phyloP scores from a whole-genome alignment of 2,329 filamentous ascomycete genomes.

The Apiospora saccharicola region DNA sequence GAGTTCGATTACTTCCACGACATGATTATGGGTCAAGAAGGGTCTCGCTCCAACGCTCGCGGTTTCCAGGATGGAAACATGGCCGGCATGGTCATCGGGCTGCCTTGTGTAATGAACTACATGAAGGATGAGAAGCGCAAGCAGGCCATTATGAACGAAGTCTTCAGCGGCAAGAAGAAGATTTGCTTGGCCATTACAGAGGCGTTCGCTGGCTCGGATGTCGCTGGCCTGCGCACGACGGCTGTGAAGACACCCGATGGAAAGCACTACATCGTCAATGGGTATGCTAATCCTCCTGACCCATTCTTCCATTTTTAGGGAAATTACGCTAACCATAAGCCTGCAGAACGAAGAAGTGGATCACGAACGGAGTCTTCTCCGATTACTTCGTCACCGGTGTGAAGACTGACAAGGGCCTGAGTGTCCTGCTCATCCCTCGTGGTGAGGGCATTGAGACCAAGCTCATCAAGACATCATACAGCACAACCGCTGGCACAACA shows the following conservation, averaged over 20 bases:
- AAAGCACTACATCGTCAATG: conserved; percentile 75
- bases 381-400: conserved; percentile 88
- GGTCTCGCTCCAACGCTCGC: conserved; percentile 72
- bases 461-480: conserved; percentile 83
- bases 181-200: conserved; percentile 89
- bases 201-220: conserved; percentile 85
- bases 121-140: conserved; percentile 72
- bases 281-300: conserved; percentile 72
- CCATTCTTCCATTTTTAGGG: not conserved
- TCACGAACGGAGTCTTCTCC: conserved; percentile 80
- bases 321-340: not conserved
- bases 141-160: conserved; percentile 72
- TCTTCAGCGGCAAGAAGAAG: conserved; percentile 83
- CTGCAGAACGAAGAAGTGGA: conserved; percentile 59
- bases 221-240: conserved; percentile 80
- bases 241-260: conserved; percentile 79
- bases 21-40: conserved; percentile 77
- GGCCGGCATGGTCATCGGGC: conserved; percentile 83
- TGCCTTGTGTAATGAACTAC: conserved; percentile 84
- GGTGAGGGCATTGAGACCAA: conserved; percentile 79
- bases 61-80: conserved; percentile 90
- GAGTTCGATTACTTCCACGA: conserved; percentile 92
- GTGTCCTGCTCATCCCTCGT: conserved; percentile 77
- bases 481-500: conserved; percentile 77
- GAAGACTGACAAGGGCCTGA: conserved; percentile 80